phyloP scores from a whole-genome alignment of 805 yeast species.

The Cyberlindnera amylophila region DNA sequence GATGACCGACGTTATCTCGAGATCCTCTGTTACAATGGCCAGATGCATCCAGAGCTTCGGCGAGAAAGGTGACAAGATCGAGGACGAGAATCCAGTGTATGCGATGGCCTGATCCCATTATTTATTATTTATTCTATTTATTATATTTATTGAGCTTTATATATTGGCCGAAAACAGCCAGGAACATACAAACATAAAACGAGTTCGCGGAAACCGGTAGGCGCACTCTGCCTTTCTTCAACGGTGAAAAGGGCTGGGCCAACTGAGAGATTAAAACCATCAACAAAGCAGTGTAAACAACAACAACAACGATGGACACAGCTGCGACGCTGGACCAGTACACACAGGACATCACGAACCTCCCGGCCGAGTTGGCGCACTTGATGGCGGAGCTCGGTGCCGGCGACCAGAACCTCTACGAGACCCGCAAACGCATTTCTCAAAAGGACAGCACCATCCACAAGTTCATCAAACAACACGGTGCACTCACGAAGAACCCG shows the following conservation, averaged over 20 bases:
- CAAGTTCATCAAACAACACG: conserved; percentile 77
- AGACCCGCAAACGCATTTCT: conserved; percentile 59
- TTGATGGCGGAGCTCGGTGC: conserved; percentile 72
- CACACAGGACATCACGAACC: conserved; percentile 68
- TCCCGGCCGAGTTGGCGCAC: conserved; percentile 84
- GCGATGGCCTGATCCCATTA: conserved; percentile 24
- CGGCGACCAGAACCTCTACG: conserved; percentile 64
- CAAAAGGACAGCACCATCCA: conserved; percentile 77
- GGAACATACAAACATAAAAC: too few species aligned
- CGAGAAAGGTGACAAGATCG: conserved; percentile 55
- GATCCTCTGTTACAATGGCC: conserved; percentile 90
- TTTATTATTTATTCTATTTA: conserved; percentile 15
- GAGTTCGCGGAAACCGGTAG: too few species aligned
- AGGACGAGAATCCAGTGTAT: conserved; percentile 37
- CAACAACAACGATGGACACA: conserved; percentile 63
- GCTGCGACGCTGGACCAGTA: conserved; percentile 77
- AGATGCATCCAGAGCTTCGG: conserved; percentile 74
- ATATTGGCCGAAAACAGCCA: too few species aligned
- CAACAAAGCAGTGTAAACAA: too few species aligned
- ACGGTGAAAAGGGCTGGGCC: too few species aligned
- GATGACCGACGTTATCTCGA: conserved; percentile 82
- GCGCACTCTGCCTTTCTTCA: too few species aligned
- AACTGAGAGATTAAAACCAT: too few species aligned
- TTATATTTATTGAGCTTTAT: neutral
- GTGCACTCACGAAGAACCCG: conserved; percentile 76